phyloP scores from a whole-genome alignment of 1,139 yeast species.

The Pichia sp. region DNA sequence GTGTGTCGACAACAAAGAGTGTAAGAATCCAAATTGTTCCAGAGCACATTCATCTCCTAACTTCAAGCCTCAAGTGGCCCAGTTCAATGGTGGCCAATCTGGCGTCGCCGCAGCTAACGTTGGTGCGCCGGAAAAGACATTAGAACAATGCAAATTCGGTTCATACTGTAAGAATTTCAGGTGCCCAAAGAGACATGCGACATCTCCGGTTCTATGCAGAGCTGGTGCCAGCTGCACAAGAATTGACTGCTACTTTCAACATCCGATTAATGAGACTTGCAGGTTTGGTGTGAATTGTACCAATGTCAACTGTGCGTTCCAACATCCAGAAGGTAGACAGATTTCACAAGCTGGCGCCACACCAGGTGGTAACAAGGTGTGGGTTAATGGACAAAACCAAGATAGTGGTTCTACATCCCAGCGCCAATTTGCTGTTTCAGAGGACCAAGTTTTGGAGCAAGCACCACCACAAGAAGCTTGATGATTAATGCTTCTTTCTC shows the following conservation, averaged over 20 bases:
- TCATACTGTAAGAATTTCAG: slow-evolving; percentile 65
- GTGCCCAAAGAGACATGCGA: slow-evolving; percentile 85
- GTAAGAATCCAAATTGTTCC: slow-evolving; percentile 57
- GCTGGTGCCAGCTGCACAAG: slow-evolving; percentile 75
- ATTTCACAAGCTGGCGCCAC: slow-evolving; percentile 22
- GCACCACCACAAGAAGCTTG: slow-evolving; percentile 47
- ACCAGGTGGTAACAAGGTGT: slow-evolving; percentile 35
- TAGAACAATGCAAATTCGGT: slow-evolving; percentile 83
- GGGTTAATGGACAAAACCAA: slow-evolving; percentile 38
- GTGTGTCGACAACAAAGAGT: slow-evolving; percentile 69
- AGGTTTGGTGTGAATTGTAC: slow-evolving; percentile 73
- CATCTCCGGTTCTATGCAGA: slow-evolving; percentile 68
- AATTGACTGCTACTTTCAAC: slow-evolving; percentile 76
- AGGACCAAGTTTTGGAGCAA: slow-evolving; percentile 69
- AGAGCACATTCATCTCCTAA: slow-evolving; percentile 80
- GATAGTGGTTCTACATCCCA: slow-evolving; percentile 39
- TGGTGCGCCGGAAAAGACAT: slow-evolving; percentile 37
- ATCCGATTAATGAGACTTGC: slow-evolving; percentile 75
- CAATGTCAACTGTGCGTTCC: slow-evolving; percentile 63
- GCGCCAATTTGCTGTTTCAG: slow-evolving; percentile 74
- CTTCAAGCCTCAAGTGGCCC: slow-evolving; percentile 30
- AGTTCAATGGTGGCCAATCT: background rate
- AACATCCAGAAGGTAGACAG: slow-evolving; percentile 74
- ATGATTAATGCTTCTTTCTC: background rate
- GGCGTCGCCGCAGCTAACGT: background rate